Evolutionary conservation across 2,329 filamentous ascomycete genomes (phyloP), one percentile per base, ranked within the genome.

Genomic region (Dactylellina parvicollis): DNA sequence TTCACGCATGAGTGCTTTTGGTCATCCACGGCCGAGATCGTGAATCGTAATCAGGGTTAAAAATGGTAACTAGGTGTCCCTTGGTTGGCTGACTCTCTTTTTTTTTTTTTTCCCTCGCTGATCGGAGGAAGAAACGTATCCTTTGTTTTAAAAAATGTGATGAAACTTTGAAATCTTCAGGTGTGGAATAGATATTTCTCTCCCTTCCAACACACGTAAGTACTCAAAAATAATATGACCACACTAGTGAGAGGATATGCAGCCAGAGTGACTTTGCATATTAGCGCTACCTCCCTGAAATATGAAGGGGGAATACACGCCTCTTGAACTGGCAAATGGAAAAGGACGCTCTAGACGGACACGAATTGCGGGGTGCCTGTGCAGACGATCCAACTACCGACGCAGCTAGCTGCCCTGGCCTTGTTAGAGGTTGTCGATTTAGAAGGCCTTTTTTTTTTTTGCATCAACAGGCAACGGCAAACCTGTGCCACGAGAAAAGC

Each of bases 261-360:
- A 67, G 32, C 62, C 59, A 59, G 62, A 67, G 62, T 65, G 42
- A 32, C 52, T 57, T 34, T 59, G 62, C 62, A 67, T 67, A 47
- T 52, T 67, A 50, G 52, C 62, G 42, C 42, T 64, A 32, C 59
- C 47, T 67, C 50, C n/a, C 30, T 66, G 30, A 67, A 67, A 57
- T 42, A 47, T 44, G 52, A 52, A 50, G 44, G 42, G 49, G 26
- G 26, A 71, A 71, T 57, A 42, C 66, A 57, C 64, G 60, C 57
- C 49, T 24, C 20, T 60, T 47, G 50, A 42, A 32, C 47, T 22
- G 34, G 34, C 34, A 32, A 32, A 12, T 32, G 12, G 12, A 12
- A 32, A 12, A 5, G 55, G 38, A 40, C 36, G 40, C 52, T 64
- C 57, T 71, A 60, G 59, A 72, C 28, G 59, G 44, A 50, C 34